A percentile compares a stretch with the other conserved stretches of the same genome.
Evolutionary conservation across 2,329 filamentous ascomycete species (phyloP).

Genomic region (Fusarium coicis): DNA sequence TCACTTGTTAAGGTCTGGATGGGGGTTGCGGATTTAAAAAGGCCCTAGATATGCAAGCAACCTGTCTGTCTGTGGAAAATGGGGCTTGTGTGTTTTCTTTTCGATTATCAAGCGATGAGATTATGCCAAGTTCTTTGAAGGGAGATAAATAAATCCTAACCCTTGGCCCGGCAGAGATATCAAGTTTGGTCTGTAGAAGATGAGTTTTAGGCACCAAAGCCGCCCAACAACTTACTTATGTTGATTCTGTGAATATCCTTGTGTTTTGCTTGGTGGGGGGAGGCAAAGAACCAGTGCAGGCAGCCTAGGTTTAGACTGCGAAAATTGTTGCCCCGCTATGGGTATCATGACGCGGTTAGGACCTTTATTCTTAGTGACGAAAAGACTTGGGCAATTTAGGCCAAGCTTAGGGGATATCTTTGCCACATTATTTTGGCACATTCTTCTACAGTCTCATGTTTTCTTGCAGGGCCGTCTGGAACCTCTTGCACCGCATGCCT

Average conservation of each 20-base stretch:
- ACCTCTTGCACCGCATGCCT: background rate
- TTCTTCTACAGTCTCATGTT: background rate
- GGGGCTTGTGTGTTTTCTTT: constrained; percentile 9
- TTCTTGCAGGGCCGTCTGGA: background rate
- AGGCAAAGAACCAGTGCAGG: constrained; percentile 26
- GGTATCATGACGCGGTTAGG: constrained; percentile 45
- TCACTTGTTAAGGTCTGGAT: constrained; percentile 38
- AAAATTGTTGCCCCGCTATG: constrained; percentile 56
- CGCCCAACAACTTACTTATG: constrained; percentile 34
- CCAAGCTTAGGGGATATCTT: background rate
- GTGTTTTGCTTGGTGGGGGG: constrained; percentile 39
- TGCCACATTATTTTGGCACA: background rate
- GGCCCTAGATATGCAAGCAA: constrained; percentile 37
- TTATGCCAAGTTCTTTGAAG: constrained; percentile 4
- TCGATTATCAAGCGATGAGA: constrained; percentile 7
- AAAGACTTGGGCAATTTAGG: background rate
- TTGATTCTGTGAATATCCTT: constrained; percentile 38
- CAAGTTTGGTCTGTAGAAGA: constrained; percentile 3
- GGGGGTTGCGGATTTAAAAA: constrained; percentile 40
- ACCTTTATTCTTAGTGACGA: background rate
- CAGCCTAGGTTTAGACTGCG: constrained; percentile 44
- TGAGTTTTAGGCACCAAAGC: constrained; percentile 41
- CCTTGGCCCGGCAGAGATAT: background rate
- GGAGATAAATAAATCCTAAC: background rate
- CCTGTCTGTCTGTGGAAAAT: constrained; percentile 33